A percentile compares a stretch with the other conserved stretches of the same genome.
Conservation (phyloP, 2,329 filamentous ascomycete genomes). For the Penicillium sclerotigenum region DNA sequence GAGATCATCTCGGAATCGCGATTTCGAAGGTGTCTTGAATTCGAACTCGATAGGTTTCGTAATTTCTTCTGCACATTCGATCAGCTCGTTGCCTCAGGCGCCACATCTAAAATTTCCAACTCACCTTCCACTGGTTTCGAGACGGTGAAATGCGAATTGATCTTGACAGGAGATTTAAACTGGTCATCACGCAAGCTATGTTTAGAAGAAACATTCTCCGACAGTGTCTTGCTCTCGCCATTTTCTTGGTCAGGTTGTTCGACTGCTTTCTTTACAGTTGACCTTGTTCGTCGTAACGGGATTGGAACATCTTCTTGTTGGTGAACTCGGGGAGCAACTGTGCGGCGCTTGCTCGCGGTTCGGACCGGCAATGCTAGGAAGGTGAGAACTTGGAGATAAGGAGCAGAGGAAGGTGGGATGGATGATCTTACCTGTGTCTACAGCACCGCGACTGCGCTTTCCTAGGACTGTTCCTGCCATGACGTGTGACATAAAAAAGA, state of each 20-base stretch:
- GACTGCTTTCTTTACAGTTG: slow-evolving; percentile 32
- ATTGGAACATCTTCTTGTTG: slow-evolving; percentile 31
- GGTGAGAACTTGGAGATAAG: slow-evolving; percentile 13
- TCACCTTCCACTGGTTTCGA: slow-evolving; percentile 41
- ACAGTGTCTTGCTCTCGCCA: slow-evolving; percentile 21
- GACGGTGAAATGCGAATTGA: slow-evolving; percentile 44
- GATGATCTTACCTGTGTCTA: slow-evolving; percentile 40
- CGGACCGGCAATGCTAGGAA: slow-evolving; percentile 32
- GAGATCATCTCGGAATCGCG: slow-evolving; percentile 71
- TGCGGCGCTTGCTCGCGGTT: slow-evolving; percentile 48
- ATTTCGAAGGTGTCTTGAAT: slow-evolving; percentile 51
- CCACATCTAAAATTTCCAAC: background rate
- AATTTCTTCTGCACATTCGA: slow-evolving; percentile 43
- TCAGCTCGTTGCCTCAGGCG: background rate
- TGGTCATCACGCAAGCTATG: slow-evolving; percentile 45
- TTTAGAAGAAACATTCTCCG: slow-evolving; percentile 47
- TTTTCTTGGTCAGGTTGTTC: slow-evolving; percentile 30
- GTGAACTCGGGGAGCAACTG: slow-evolving; percentile 42
- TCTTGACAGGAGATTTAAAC: slow-evolving; percentile 47
- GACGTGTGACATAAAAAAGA: slow-evolving; percentile 18
- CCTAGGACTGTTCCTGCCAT: slow-evolving; percentile 45
- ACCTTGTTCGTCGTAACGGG: slow-evolving; percentile 35
- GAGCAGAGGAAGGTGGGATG: slow-evolving; percentile 13
- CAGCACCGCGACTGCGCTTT: slow-evolving; percentile 41
- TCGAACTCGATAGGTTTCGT: slow-evolving; percentile 36